Percentiles rank a stretch among this genome's conserved stretches.
phyloP scores from a whole-genome alignment of 2,329 filamentous ascomycete species.

The Metarhizium guizhouense region DNA sequence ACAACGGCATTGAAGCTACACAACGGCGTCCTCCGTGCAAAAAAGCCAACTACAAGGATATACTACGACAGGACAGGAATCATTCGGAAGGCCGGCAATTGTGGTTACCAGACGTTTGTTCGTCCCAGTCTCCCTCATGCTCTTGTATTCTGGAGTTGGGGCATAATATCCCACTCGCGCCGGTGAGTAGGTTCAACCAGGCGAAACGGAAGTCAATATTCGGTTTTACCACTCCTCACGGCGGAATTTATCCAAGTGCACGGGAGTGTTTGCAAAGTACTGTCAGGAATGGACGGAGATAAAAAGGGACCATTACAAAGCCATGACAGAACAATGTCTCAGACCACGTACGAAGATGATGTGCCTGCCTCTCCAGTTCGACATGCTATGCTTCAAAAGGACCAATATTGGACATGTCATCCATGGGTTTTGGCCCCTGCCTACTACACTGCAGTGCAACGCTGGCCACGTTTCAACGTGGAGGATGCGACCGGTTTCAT shows the following conservation, averaged over 20 bases:
- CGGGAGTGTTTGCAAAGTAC: too few species aligned
- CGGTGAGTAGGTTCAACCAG: too few species aligned
- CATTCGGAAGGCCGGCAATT: too few species aligned
- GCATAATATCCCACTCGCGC: too few species aligned
- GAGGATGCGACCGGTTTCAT: background rate
- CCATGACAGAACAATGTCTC: background rate
- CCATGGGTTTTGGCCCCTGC: background rate
- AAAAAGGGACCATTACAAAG: background rate
- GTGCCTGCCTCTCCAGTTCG: background rate
- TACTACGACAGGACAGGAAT: too few species aligned
- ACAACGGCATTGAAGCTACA: too few species aligned
- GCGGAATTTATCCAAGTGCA: too few species aligned
- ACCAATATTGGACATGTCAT: background rate
- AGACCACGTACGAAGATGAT: background rate
- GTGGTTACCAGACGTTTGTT: background rate
- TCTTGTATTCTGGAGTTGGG: too few species aligned
- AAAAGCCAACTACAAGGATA: too few species aligned
- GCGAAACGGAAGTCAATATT: too few species aligned
- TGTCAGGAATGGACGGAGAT: background rate
- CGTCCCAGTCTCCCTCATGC: background rate
- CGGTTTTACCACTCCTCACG: too few species aligned
- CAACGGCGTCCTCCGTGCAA: too few species aligned
- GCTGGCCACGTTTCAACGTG: slow-evolving; percentile 9
- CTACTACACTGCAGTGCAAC: slow-evolving; percentile 6
- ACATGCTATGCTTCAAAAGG: background rate